A percentile compares a stretch with the other conserved stretches of the same genome.
These are phyloP conservation scores for Phaffia rhodozyma DNA, from an alignment of 1,284 basidiomycete genomes.

Conservation along the genomic window DNA sequence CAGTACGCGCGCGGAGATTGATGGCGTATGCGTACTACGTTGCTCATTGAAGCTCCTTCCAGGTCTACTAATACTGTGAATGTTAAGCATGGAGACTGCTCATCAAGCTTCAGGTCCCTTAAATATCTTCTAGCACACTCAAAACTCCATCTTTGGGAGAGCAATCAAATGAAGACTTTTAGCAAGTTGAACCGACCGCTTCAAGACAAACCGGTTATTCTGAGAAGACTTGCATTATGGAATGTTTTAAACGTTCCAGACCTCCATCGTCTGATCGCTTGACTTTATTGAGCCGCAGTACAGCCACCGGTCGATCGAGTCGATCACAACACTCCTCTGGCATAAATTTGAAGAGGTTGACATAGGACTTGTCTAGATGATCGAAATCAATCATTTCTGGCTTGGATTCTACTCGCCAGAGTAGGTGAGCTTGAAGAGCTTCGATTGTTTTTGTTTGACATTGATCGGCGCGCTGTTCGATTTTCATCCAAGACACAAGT, in stretches of 20 bases:
- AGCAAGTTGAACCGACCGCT: conserved; percentile 18
- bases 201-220: conserved; percentile 25
- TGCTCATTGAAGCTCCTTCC: conserved; percentile 31
- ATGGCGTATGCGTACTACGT: conserved; percentile 27
- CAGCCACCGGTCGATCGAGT: conserved; percentile 28
- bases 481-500: neutral
- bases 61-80: conserved; percentile 29
- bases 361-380: neutral
- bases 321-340: conserved; percentile 26
- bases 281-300: conserved; percentile 29
- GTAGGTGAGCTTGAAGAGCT: conserved; percentile 1
- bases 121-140: conserved; percentile 17
- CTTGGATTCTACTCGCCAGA: neutral
- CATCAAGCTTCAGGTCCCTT: conserved; percentile 1
- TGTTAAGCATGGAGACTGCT: conserved; percentile 29
- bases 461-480: conserved; percentile 3
- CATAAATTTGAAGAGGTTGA: conserved; percentile 27
- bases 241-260: conserved; percentile 30
- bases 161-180: conserved; percentile 25
- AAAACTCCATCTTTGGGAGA: conserved; percentile 19
- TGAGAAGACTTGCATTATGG: conserved; percentile 27
- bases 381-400: neutral
- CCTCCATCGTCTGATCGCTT: conserved; percentile 26
- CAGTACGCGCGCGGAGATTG: neutral
- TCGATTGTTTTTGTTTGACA: neutral